Percentiles rank a stretch among this genome's conserved stretches.
Evolutionary conservation across 2,329 filamentous ascomycete genomes (phyloP).

Genomic region (Ophiostoma triangulosporum): DNA sequence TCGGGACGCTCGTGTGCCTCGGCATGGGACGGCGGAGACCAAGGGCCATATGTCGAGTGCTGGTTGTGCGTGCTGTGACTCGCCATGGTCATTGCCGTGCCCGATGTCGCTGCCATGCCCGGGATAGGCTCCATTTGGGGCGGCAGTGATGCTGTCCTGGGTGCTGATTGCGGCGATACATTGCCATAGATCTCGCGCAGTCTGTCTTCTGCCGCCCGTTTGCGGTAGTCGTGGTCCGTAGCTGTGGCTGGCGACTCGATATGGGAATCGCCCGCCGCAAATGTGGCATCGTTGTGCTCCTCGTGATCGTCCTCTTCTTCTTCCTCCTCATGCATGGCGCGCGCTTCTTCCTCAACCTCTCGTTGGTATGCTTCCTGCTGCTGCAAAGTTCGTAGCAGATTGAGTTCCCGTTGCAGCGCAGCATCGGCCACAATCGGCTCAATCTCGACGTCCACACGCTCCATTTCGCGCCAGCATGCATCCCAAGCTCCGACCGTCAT

Average conservation of each 20-base stretch:
- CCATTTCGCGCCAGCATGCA: constrained; percentile 95
- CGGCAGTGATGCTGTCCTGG: background rate
- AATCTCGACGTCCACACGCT: constrained; percentile 90
- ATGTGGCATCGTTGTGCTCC: background rate
- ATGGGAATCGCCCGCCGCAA: background rate
- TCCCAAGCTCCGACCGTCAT: constrained; percentile 88
- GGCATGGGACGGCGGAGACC: constrained; percentile 17
- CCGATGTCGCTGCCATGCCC: background rate
- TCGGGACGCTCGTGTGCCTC: constrained; percentile 21
- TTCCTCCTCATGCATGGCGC: constrained; percentile 16
- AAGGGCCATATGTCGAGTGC: background rate
- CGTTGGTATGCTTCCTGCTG: constrained; percentile 20
- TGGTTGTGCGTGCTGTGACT: background rate
- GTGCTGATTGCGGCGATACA: constrained; percentile 11
- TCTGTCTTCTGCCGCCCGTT: constrained; percentile 34
- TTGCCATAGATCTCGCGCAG: constrained; percentile 41
- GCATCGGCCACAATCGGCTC: constrained; percentile 52
- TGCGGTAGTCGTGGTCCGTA: constrained; percentile 15
- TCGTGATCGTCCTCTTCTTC: constrained; percentile 8
- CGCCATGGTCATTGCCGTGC: background rate
- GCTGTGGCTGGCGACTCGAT: background rate
- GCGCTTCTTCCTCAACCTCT: constrained; percentile 20
- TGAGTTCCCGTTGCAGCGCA: constrained; percentile 42
- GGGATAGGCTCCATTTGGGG: background rate
- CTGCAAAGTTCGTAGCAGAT: constrained; percentile 27